Conservation (phyloP, 768 basidiomycete genomes). For the Cytidiella melzeri region DNA sequence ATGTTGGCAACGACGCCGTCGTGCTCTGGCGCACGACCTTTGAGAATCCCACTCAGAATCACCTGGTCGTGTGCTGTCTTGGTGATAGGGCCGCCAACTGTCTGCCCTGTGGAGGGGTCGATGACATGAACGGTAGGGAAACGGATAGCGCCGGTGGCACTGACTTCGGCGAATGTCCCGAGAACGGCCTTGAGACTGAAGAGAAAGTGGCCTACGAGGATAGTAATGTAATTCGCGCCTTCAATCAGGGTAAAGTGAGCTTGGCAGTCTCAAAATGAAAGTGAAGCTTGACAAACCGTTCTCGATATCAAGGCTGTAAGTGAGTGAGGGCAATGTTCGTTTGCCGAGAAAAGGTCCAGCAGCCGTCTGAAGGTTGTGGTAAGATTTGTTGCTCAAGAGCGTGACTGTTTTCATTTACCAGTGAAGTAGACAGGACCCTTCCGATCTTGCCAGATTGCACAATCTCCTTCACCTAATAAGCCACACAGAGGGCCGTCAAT, state of each 20-base stretch:
- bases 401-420: too few relatives aligned
- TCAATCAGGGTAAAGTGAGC: too few relatives aligned
- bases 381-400: too few relatives aligned
- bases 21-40: conserved; percentile 9
- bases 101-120: too few relatives aligned
- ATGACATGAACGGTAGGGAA: background rate
- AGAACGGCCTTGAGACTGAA: background rate
- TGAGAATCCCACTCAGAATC: conserved; percentile 24
- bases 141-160: background rate
- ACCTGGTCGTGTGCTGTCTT: conserved; percentile 21
- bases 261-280: too few relatives aligned
- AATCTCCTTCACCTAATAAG: background rate
- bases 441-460: background rate
- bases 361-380: too few relatives aligned
- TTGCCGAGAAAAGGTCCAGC: too few relatives aligned
- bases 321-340: too few relatives aligned
- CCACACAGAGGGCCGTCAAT: too few relatives aligned
- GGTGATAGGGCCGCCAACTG: conserved; percentile 16
- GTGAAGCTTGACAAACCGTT: background rate
- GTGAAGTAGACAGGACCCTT: conserved; percentile 7
- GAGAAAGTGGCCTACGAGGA: background rate
- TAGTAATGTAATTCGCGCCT: too few relatives aligned
- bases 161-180: background rate
- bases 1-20: conserved; percentile 19
- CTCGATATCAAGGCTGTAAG: background rate